Conservation (phyloP, 2,329 filamentous ascomycete species). For the Zasmidium angulare region DNA sequence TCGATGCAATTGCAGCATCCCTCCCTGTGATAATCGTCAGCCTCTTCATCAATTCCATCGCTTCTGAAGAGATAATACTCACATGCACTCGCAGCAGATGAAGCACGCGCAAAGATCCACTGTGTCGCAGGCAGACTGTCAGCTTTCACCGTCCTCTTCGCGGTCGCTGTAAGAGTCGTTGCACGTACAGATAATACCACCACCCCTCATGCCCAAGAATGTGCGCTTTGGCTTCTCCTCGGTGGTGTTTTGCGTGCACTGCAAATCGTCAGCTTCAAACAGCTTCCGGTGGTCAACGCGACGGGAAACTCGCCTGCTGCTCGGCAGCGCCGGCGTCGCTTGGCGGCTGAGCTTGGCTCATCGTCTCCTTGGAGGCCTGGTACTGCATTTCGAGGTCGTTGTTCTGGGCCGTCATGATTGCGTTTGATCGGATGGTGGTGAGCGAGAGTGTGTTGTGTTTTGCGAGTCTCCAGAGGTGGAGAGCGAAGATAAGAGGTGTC, state of each 20-base stretch:
- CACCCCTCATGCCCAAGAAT: slow-evolving; percentile 30
- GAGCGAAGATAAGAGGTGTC: too few species aligned
- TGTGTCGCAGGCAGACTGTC: slow-evolving; percentile 8
- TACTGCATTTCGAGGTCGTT: slow-evolving; percentile 29
- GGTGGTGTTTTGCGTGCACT: slow-evolving; percentile 7
- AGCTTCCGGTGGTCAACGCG: background rate
- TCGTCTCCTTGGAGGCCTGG: slow-evolving; percentile 20
- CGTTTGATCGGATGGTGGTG: slow-evolving; percentile 1
- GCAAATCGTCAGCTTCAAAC: background rate
- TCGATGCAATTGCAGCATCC: slow-evolving; percentile 29
- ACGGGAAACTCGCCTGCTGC: slow-evolving; percentile 2
- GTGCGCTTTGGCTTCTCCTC: slow-evolving; percentile 27
- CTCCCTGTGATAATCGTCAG: slow-evolving; percentile 11
- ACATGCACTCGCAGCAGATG: slow-evolving; percentile 32
- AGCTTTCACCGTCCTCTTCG: background rate
- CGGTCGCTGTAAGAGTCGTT: background rate
- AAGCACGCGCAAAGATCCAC: slow-evolving; percentile 33
- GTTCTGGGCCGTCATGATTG: slow-evolving; percentile 14
- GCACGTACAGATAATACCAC: slow-evolving; percentile 27
- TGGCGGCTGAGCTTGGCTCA: slow-evolving; percentile 9
- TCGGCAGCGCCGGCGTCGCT: slow-evolving; percentile 4
- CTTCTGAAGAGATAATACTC: background rate
- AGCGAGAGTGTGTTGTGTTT: background rate
- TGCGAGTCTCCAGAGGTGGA: background rate
- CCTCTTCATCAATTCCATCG: background rate